Base-by-base conservation (phyloP, 2,329 filamentous ascomycete genomes). In the Penicillium digitatum region DNA sequence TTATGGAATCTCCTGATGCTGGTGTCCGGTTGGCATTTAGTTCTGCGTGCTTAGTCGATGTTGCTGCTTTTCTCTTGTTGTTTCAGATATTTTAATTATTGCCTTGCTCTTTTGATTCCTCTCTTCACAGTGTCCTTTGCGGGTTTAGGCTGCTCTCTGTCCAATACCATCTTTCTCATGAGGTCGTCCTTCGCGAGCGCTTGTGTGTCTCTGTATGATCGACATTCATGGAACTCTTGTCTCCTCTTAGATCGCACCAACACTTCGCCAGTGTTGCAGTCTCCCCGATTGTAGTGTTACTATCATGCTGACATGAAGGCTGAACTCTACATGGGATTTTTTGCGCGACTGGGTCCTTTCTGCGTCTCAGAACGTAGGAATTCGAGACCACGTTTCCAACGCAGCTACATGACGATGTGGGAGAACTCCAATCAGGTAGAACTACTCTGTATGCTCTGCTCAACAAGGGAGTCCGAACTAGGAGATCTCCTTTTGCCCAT, bases 1-100 rank as follows among this genome's bases (percentile, higher is more conserved):
- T 60, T 48, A 62, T 42, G 56, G 51, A 44, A 55, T 39, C 57
- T 61, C 55, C 52, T 54, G 34, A 39, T 55, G 54, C 48, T 32
- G 62, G 61, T 63, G 62, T 64, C 61, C 62, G 59, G 58, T 58
- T 56, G 60, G 54, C 56, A 58, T 43, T 50, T 43, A 56, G 56
- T 50, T 57, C 55, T 62, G 38, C 39, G 39, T 42, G 34, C 39
- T 60, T 60, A n/a, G 47, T 32, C 50, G 55, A 45, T 52, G 39
- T 42, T 59, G 55, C 57, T 61, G 56, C 59, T 60, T 56, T 60
- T 58, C 38, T 45, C 11, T 46, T 20, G 40, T 48, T 42, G 39
- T 51, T 18, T 38, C 12, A 51, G 51, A 55, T n/a, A 51, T 55
- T 34, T 34, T 51, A 55, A 55, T 52, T 31, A 38, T 37, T 38